Percentiles rank a stretch among this genome's conserved stretches.
These are phyloP conservation scores for Piper longum DNA, from an alignment of 164 flowering plant genomes.

Conservation along the genomic window DNA sequence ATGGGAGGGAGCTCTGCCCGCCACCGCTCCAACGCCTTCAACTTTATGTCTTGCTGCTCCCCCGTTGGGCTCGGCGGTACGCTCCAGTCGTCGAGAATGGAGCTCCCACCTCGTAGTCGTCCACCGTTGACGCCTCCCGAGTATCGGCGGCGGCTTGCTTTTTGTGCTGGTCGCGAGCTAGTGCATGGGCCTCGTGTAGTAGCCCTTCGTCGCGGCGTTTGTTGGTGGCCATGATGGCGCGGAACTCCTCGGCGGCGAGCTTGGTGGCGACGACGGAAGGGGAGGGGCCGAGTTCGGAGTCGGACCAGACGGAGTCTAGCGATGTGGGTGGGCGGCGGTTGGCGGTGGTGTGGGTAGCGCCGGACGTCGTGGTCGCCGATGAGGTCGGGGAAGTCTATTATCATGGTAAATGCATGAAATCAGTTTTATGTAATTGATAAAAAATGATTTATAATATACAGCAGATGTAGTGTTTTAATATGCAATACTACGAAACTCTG, in stretches of 20 bases:
- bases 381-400: conserved; percentile 21
- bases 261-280: conserved; percentile 11
- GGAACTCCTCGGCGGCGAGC: conserved; percentile 10
- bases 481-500: no score
- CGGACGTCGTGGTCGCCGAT: conserved; percentile 16
- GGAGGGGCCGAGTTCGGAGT: conserved; percentile 13
- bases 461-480: no score
- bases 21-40: conserved; percentile 18
- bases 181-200: no score
- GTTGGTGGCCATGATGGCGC: conserved; percentile 19
- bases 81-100: conserved; percentile 27
- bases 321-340: conserved; percentile 4
- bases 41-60: conserved; percentile 21
- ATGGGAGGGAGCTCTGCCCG: conserved; percentile 47
- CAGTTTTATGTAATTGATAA: no score
- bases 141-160: background rate
- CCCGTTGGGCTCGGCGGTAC: background rate
- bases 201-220: background rate
- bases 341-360: no score
- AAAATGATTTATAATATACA: no score
- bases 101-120: background rate
- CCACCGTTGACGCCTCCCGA: background rate
- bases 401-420: no score
- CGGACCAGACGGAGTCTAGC: conserved; percentile 14
- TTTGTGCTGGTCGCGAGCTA: no score